phyloP scores from a whole-genome alignment of 805 yeast species.

The Candida tammaniensis region DNA sequence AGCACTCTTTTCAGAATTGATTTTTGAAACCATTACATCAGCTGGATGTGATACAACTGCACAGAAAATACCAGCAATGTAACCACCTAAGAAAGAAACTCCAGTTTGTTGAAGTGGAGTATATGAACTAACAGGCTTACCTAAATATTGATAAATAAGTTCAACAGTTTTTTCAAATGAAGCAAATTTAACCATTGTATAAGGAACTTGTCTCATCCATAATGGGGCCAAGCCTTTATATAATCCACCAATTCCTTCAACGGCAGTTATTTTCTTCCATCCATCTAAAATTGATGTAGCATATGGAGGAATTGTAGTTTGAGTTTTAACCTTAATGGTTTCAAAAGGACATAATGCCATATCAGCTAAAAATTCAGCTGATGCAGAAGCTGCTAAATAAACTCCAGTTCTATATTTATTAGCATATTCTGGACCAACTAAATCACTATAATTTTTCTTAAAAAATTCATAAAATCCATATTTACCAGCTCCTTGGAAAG shows the following conservation, averaged over 20 bases:
- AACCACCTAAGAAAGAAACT: slow-evolving; percentile 92
- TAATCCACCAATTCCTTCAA: slow-evolving; percentile 70
- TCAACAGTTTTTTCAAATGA: slow-evolving; percentile 91
- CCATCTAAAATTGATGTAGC: slow-evolving; percentile 65
- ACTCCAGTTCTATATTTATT: slow-evolving; percentile 67
- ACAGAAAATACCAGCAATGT: slow-evolving; percentile 95
- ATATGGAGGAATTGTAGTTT: slow-evolving; percentile 87
- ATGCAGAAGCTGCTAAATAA: slow-evolving; percentile 81
- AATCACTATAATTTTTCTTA: slow-evolving; percentile 71
- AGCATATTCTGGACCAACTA: slow-evolving; percentile 63
- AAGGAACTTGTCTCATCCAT: slow-evolving; percentile 98
- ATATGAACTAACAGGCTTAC: slow-evolving; percentile 71
- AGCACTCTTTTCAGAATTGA: slow-evolving; percentile 68
- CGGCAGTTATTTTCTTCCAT: slow-evolving; percentile 58
- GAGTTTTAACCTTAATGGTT: slow-evolving; percentile 91
- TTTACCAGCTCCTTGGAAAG: slow-evolving; percentile 96
- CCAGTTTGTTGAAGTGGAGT: slow-evolving; percentile 81
- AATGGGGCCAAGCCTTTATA: slow-evolving; percentile 89
- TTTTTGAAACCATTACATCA: slow-evolving; percentile 96
- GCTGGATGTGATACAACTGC: slow-evolving; percentile 97
- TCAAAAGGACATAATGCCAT: slow-evolving; percentile 89
- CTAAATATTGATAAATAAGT: slow-evolving; percentile 67
- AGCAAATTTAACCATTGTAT: slow-evolving; percentile 96
- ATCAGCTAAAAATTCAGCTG: slow-evolving; percentile 94
- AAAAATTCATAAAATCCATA: slow-evolving; percentile 93